A percentile compares a stretch with the other conserved stretches of the same genome.
Evolutionary conservation across 2,329 filamentous ascomycete genomes (phyloP).

Genomic region (Clarireedia sp.): DNA sequence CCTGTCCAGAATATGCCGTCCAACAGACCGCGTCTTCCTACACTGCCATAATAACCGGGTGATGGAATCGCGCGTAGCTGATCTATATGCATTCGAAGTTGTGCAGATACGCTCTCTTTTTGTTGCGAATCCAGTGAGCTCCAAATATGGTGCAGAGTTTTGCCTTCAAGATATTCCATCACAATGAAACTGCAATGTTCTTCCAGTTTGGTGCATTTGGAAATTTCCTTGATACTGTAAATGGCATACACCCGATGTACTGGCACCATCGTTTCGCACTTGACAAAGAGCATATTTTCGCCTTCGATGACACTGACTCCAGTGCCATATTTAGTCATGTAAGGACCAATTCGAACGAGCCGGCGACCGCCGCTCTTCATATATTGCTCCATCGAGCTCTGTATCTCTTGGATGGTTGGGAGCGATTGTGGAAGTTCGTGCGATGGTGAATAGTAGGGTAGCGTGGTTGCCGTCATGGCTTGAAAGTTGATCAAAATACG

Average conservation of each 20-base stretch:
- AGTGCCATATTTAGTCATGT: slow-evolving; percentile 23
- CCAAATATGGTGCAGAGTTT: slow-evolving; percentile 22
- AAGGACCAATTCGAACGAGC: slow-evolving; percentile 10
- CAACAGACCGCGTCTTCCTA: slow-evolving; percentile 21
- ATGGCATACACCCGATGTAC: slow-evolving; percentile 31
- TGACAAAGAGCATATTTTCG: slow-evolving; percentile 29
- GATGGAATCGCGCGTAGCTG: slow-evolving; percentile 27
- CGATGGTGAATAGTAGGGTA: slow-evolving; percentile 16
- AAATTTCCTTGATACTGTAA: slow-evolving; percentile 11
- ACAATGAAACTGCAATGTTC: slow-evolving; percentile 26
- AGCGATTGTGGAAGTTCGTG: slow-evolving; percentile 15
- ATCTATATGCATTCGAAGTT: slow-evolving; percentile 18
- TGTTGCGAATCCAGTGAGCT: slow-evolving; percentile 15
- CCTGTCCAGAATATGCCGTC: slow-evolving; percentile 27
- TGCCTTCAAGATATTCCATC: slow-evolving; percentile 28
- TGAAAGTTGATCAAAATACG: neutral
- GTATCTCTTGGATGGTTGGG: slow-evolving; percentile 21
- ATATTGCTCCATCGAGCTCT: slow-evolving; percentile 13
- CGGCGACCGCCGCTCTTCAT: slow-evolving; percentile 15
- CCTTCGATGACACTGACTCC: slow-evolving; percentile 26
- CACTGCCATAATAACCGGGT: slow-evolving; percentile 24
- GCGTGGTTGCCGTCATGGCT: slow-evolving; percentile 15
- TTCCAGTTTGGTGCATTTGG: slow-evolving; percentile 8
- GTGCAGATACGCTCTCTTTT: slow-evolving; percentile 20
- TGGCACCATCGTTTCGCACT: slow-evolving; percentile 19